Conservation (phyloP, 495 filamentous ascomycete species). For the Penicillium lividum region DNA sequence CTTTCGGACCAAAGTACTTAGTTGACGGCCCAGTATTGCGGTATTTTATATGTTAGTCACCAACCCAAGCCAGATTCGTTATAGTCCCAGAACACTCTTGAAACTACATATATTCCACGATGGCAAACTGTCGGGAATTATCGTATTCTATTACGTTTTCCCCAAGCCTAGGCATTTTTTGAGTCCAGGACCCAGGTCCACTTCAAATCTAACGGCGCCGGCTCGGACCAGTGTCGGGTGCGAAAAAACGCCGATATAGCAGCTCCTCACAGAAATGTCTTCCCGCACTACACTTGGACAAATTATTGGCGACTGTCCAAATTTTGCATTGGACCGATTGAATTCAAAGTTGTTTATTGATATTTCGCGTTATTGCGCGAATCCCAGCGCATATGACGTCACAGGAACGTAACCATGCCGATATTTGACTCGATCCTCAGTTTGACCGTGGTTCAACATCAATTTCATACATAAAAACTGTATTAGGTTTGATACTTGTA, state of each 20-base stretch:
- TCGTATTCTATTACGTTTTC: neutral
- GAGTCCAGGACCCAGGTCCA: neutral
- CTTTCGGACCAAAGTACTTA: neutral
- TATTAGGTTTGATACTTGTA: too few relatives aligned
- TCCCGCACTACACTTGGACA: neutral
- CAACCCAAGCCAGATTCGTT: constrained; percentile 4
- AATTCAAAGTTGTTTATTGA: too few relatives aligned
- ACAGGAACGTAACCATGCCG: neutral
- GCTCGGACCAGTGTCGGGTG: neutral
- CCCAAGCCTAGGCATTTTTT: neutral
- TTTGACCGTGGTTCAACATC: too few relatives aligned
- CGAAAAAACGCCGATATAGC: neutral
- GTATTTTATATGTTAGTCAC: neutral
- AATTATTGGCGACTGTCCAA: too few relatives aligned
- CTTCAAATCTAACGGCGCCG: neutral
- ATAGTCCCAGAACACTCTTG: constrained; percentile 16
- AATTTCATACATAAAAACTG: too few relatives aligned
- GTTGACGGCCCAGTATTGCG: neutral
- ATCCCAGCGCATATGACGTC: neutral
- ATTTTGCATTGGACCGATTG: too few relatives aligned
- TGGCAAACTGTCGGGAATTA: neutral
- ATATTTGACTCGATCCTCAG: too few relatives aligned
- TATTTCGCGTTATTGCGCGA: neutral
- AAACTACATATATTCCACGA: neutral
- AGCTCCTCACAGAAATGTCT: neutral